Evolutionary conservation across 371 early-diverging fungal species (phyloP), one percentile per base, ranked within the genome.

Genomic region (Encephalitozoon hellem): DNA sequence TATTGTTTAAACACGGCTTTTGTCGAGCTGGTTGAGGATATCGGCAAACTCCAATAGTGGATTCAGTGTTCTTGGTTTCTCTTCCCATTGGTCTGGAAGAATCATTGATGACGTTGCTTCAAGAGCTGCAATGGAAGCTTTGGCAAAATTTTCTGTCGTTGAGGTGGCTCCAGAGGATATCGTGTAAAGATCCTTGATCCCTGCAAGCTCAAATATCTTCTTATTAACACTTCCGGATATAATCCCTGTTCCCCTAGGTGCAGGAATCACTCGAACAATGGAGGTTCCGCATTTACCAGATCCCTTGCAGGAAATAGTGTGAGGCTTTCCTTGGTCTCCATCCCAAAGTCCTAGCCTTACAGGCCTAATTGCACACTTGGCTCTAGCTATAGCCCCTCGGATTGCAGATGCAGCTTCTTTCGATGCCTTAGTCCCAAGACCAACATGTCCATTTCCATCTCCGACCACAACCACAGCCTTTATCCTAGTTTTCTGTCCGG

Each of bases 331-430:
- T 82, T 94, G 88, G 80, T 88, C 87, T 86, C 93, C 89, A 86
- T 95, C 95, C 98, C 96, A 97, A 89, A 93, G 94, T 84, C 98
- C 96, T 86, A 94, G 91, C 86, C 95, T 93, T 76, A 97, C 94
- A 77, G 96, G 96, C 86, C 94, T 90, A 84, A 95, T 89, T 78
- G 91, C 89, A 79, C 95, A 90, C 90, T 97, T 97, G 88, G 96
- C 98, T 77, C 92, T 90, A 87, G 92, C 91, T 86, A 94, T 92
- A 85, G 95, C 97, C 85, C 95, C 95, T 85, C 93, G 92, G 83
- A 96, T 96, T 76, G 97, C 94, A 74, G 92, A 91, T 84, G 94
- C 94, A 51, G 94, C 94, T 88, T 97, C 98, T 91, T 95, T 95
- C 84, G 95, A 90, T 89, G 95, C 93, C 90, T 95, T 96, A 86